Evolutionary conservation across 2,329 filamentous ascomycete species (phyloP).

Genomic region (Cytospora leucostoma): DNA sequence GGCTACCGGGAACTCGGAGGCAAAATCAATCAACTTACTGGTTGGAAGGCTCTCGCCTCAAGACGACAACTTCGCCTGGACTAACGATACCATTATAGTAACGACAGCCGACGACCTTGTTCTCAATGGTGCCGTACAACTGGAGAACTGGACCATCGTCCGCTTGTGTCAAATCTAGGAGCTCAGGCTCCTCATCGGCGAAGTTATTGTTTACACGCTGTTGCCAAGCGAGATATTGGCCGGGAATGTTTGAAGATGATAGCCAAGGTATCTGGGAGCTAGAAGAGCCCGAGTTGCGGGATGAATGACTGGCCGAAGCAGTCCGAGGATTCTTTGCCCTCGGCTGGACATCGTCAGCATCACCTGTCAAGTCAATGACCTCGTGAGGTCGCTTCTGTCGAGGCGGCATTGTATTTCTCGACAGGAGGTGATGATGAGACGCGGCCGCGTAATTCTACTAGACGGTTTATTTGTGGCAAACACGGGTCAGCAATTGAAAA

Average conservation of each 20-base stretch:
- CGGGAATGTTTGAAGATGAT: not conserved
- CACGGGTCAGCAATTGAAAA: not conserved
- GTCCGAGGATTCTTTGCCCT: slow-evolving; percentile 28
- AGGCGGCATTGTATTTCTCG: slow-evolving; percentile 19
- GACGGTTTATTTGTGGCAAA: not conserved
- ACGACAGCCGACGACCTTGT: slow-evolving; percentile 60
- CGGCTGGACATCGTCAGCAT: slow-evolving; percentile 35
- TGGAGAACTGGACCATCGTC: slow-evolving; percentile 45
- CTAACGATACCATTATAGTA: slow-evolving; percentile 62
- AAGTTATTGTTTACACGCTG: slow-evolving; percentile 3
- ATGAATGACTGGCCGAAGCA: slow-evolving; percentile 29
- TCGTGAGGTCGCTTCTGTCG: slow-evolving; percentile 41
- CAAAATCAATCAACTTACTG: slow-evolving; percentile 30
- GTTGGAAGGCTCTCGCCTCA: slow-evolving; percentile 64
- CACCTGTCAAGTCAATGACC: slow-evolving; percentile 46
- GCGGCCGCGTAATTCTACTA: not conserved
- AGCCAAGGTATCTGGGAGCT: not conserved
- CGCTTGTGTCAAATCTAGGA: slow-evolving; percentile 47
- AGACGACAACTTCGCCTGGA: slow-evolving; percentile 57
- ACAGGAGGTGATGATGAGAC: not conserved
- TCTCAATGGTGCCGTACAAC: slow-evolving; percentile 50
- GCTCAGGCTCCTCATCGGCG: slow-evolving; percentile 42
- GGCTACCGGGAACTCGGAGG: not conserved
- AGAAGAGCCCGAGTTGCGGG: not conserved
- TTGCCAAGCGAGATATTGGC: slow-evolving; percentile 7